Percentiles rank a stretch among this genome's conserved stretches.
phyloP scores from a whole-genome alignment of 1,284 basidiomycete species.

The Fomitopsis palustris region DNA sequence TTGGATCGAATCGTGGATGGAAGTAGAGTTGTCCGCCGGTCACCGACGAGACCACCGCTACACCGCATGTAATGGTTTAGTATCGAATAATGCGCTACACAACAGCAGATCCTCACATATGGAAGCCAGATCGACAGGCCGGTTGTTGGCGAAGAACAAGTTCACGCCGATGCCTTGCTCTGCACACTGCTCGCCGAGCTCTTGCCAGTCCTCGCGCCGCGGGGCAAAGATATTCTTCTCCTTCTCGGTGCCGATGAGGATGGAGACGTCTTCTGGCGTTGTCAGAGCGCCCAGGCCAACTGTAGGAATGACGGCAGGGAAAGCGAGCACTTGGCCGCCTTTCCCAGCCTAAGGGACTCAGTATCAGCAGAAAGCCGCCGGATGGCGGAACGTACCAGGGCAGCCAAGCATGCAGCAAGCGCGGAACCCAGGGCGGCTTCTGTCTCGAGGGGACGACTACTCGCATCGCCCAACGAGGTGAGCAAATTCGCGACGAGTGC shows the following conservation, averaged over 20 bases:
- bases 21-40: constrained; percentile 96
- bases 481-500: constrained; percentile 62
- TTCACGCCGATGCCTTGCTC: constrained; percentile 91
- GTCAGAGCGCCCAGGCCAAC: constrained; percentile 74
- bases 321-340: constrained; percentile 87
- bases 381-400: constrained; percentile 51
- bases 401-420: constrained; percentile 69
- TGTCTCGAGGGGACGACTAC: constrained; percentile 45
- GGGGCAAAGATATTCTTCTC: constrained; percentile 81
- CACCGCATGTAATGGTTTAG: not conserved
- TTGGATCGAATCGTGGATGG: constrained; percentile 84
- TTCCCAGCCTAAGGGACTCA: constrained; percentile 53
- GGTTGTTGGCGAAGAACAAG: constrained; percentile 83
- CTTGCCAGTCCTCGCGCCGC: constrained; percentile 75
- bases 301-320: constrained; percentile 78
- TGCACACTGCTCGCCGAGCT: constrained; percentile 84
- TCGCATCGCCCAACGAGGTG: constrained; percentile 63
- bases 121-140: constrained; percentile 86
- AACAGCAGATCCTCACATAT: constrained; percentile 52
- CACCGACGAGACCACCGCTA: constrained; percentile 64
- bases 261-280: constrained; percentile 57
- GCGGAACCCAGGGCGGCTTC: constrained; percentile 80
- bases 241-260: constrained; percentile 86
- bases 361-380: constrained; percentile 2
- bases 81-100: not conserved